Percentiles rank a stretch among this genome's conserved stretches.
These are phyloP conservation scores for Didymella exigua DNA, from an alignment of 2,329 filamentous ascomycete genomes.

Conservation along the genomic window DNA sequence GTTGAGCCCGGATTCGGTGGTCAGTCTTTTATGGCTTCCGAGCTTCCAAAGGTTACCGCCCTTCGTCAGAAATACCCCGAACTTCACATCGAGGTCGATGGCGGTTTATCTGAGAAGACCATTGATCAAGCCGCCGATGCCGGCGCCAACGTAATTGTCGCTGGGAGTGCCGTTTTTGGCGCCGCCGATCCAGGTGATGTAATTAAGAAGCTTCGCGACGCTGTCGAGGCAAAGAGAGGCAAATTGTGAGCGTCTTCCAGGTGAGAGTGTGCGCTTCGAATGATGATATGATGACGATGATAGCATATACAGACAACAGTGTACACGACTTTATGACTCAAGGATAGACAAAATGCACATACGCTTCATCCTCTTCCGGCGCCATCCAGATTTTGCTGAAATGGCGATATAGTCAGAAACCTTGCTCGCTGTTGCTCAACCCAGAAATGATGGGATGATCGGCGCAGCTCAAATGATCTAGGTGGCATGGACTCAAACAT, in stretches of 20 bases:
- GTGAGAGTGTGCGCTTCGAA: slow-evolving; percentile 1
- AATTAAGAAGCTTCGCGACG: slow-evolving; percentile 77
- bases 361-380: background rate
- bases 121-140: slow-evolving; percentile 94
- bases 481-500: background rate
- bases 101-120: slow-evolving; percentile 83
- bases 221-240: slow-evolving; percentile 69
- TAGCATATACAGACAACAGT: background rate
- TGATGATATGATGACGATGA: slow-evolving; percentile 1
- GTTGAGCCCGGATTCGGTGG: slow-evolving; percentile 97
- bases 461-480: background rate
- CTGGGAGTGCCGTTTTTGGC: slow-evolving; percentile 93
- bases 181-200: slow-evolving; percentile 87
- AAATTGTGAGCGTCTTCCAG: slow-evolving; percentile 31
- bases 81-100: slow-evolving; percentile 96
- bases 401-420: background rate
- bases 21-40: slow-evolving; percentile 97
- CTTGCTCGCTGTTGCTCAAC: background rate
- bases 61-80: slow-evolving; percentile 85
- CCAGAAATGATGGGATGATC: background rate
- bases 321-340: background rate
- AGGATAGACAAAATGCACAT: slow-evolving; percentile 15
- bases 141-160: slow-evolving; percentile 97
- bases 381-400: background rate
- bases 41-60: slow-evolving; percentile 89